Evolutionary conservation across 2,329 filamentous ascomycete genomes (phyloP).

Genomic region (Aspergillus quadrilineatus): DNA sequence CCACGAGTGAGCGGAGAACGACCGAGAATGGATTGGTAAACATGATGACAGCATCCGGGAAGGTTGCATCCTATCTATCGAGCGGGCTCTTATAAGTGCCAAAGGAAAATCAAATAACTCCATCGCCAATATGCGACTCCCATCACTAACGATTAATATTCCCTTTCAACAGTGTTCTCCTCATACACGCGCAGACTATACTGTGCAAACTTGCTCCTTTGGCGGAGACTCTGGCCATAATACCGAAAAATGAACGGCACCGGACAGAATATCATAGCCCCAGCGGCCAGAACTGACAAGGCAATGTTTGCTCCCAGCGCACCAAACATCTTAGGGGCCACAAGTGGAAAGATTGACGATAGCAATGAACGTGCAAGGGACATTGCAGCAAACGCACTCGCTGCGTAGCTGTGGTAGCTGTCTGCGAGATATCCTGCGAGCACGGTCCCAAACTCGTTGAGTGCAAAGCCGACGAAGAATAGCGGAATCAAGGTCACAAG

Average conservation of each 20-base stretch:
- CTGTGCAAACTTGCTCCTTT: constrained; percentile 37
- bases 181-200: constrained; percentile 28
- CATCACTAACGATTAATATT: background rate
- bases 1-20: background rate
- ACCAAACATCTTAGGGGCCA: constrained; percentile 43
- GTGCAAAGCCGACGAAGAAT: constrained; percentile 47
- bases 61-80: background rate
- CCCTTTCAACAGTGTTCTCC: constrained; percentile 9
- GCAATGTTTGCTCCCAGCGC: constrained; percentile 42
- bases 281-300: constrained; percentile 38
- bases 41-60: background rate
- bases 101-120: no score
- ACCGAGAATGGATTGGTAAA: background rate
- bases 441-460: constrained; percentile 49
- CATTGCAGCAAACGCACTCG: constrained; percentile 46
- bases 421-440: constrained; percentile 48
- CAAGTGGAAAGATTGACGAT: constrained; percentile 42
- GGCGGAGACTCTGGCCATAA: constrained; percentile 38
- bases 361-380: constrained; percentile 41
- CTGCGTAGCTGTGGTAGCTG: constrained; percentile 46
- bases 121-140: no score
- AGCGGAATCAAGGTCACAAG: constrained; percentile 44
- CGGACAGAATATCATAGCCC: constrained; percentile 44
- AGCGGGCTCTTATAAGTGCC: no score
- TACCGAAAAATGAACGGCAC: constrained; percentile 38